Percentiles rank a stretch among this genome's conserved stretches.
Conservation (phyloP, 257 asterid species). For the Fraxinus cuspidata region DNA sequence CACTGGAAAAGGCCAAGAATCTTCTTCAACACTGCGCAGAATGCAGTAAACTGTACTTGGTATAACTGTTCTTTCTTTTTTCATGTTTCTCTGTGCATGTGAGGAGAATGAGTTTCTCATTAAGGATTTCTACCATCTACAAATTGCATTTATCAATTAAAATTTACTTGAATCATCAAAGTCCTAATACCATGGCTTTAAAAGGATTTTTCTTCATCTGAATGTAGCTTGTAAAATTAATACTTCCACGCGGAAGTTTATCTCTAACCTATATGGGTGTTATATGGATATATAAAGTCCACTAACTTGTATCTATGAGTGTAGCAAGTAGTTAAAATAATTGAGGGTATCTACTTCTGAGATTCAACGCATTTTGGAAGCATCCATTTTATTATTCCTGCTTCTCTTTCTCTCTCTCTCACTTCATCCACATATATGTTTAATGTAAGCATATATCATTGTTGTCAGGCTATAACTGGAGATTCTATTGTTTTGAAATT, state of each 20-base stretch:
- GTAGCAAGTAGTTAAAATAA: not conserved
- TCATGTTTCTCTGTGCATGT: not conserved
- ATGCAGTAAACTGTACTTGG: slow-evolving; percentile 98
- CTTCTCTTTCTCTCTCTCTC: not conserved
- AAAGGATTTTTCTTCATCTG: slow-evolving; percentile 2
- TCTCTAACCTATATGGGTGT: not conserved
- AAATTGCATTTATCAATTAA: slow-evolving; percentile 3
- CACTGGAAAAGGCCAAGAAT: slow-evolving; percentile 96
- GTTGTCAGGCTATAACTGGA: slow-evolving; percentile 88
- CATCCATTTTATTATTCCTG: not conserved
- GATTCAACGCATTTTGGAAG: slow-evolving; percentile 9
- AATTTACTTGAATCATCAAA: not conserved
- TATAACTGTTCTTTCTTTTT: slow-evolving; percentile 29
- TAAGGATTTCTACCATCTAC: not conserved
- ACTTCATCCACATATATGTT: not conserved
- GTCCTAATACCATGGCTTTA: not conserved
- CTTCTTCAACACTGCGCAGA: slow-evolving; percentile 94
- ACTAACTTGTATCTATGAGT: not conserved
- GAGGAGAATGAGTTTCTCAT: slow-evolving; percentile 9
- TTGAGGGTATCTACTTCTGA: not conserved
- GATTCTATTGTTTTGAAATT: slow-evolving; percentile 86
- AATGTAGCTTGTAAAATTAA: slow-evolving; percentile 21
- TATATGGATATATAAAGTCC: not conserved
- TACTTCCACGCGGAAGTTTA: slow-evolving; percentile 5
- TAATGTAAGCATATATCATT: slow-evolving; percentile 7